Evolutionary conservation across 2,329 filamentous ascomycete species (phyloP).

Genomic region (Xylaria sp.): DNA sequence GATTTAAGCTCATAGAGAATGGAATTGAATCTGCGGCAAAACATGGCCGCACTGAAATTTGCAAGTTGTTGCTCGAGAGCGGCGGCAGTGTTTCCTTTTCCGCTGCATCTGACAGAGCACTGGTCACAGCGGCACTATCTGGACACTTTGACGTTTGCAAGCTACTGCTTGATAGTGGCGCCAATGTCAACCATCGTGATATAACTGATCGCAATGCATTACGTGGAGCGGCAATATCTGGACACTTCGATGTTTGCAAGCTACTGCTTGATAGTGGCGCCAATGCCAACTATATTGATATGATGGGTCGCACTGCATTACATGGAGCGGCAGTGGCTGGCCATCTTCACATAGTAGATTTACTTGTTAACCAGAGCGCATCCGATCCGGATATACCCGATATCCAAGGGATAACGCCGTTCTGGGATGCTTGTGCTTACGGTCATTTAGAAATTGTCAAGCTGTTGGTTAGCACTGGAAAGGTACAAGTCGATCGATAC

Average conservation of each 20-base stretch:
- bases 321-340: not conserved
- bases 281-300: not conserved
- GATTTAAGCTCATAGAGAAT: too few species aligned
- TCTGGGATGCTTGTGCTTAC: conserved; percentile 18
- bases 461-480: not conserved
- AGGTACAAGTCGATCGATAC: not conserved
- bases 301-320: not conserved
- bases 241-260: not conserved
- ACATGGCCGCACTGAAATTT: not conserved
- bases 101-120: too few species aligned
- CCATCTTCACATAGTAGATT: not conserved
- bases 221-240: not conserved
- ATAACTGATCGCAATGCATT: too few species aligned
- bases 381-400: not conserved
- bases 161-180: not conserved
- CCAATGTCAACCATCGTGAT: not conserved
- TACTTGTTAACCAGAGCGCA: not conserved
- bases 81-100: not conserved
- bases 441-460: conserved; percentile 23
- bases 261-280: not conserved
- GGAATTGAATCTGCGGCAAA: too few species aligned
- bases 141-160: not conserved
- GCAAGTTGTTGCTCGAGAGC: not conserved
- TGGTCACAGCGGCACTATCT: not conserved
- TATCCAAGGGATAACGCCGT: not conserved